These are phyloP conservation scores for Lithospermum erythrorhizon DNA, from an alignment of 257 asterid genomes.

Conservation along the genomic window DNA sequence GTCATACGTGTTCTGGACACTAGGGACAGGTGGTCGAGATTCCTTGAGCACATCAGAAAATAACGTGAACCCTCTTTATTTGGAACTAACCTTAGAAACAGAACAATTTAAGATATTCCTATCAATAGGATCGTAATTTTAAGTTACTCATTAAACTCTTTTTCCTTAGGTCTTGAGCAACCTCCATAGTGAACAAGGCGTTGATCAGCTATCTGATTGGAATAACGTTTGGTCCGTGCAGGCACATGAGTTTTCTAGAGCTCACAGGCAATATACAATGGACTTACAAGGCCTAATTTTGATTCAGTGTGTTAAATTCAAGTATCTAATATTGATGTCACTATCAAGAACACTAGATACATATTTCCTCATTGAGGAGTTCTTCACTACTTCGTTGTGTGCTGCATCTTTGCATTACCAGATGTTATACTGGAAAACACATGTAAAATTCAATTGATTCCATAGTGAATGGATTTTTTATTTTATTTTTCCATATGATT, in stretches of 20 bases:
- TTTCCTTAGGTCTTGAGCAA: neutral
- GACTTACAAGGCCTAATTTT: slow-evolving; percentile 58
- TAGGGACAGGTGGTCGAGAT: neutral
- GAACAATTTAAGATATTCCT: too few relatives aligned
- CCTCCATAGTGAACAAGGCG: neutral
- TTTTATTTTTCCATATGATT: neutral
- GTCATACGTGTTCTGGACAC: neutral
- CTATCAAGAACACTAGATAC: slow-evolving; percentile 18
- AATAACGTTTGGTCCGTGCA: slow-evolving; percentile 73
- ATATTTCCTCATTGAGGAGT: slow-evolving; percentile 11
- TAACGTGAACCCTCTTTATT: neutral
- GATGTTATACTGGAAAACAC: neutral
- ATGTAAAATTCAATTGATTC: neutral
- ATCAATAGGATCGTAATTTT: neutral
- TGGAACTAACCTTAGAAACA: neutral
- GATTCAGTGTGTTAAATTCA: slow-evolving; percentile 28
- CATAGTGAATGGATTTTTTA: neutral
- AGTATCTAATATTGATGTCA: slow-evolving; percentile 18
- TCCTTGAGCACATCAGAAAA: neutral
- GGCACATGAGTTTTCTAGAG: slow-evolving; percentile 96
- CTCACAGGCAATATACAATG: slow-evolving; percentile 63
- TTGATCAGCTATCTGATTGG: neutral
- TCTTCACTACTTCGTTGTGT: slow-evolving; percentile 1
- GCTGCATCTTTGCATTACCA: neutral
- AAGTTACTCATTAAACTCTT: neutral